Percentiles rank a stretch among this genome's conserved stretches.
These are phyloP conservation scores for Xerocomus spinulosus DNA, from an alignment of 768 basidiomycete species.

Conservation along the genomic window DNA sequence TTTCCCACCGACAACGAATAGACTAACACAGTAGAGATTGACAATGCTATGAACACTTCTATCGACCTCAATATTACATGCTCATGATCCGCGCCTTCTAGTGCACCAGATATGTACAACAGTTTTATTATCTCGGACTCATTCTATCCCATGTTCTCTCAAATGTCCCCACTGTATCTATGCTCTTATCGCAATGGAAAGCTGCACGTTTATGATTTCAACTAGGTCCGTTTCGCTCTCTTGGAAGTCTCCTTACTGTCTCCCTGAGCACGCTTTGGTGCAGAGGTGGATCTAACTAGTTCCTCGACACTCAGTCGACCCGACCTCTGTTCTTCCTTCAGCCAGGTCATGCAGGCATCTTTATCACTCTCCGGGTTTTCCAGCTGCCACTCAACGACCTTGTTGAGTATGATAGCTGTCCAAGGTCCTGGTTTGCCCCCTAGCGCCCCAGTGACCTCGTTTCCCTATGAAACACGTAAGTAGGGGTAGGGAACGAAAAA, in stretches of 20 bases:
- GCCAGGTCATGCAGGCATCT: slow-evolving; percentile 68
- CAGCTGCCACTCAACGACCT: slow-evolving; percentile 82
- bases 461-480: slow-evolving; percentile 51
- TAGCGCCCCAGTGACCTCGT: slow-evolving; percentile 53
- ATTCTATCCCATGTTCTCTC: too few species aligned
- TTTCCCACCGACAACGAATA: slow-evolving; percentile 14
- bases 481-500: neutral
- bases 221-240: slow-evolving; percentile 27
- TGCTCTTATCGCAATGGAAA: slow-evolving; percentile 4
- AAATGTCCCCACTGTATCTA: slow-evolving; percentile 21
- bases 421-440: slow-evolving; percentile 63
- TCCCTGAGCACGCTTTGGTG: slow-evolving; percentile 25
- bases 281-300: slow-evolving; percentile 13
- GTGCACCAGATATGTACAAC: slow-evolving; percentile 5
- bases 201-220: slow-evolving; percentile 3
- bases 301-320: slow-evolving; percentile 41
- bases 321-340: slow-evolving; percentile 48
- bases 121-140: slow-evolving; percentile 1
- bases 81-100: neutral
- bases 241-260: slow-evolving; percentile 21
- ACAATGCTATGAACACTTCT: too few species aligned
- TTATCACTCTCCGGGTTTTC: slow-evolving; percentile 63
- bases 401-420: slow-evolving; percentile 58
- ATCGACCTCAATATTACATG: neutral
- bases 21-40: neutral